Evolutionary conservation across 1,139 yeast species (phyloP).

Genomic region (Diutina neorugosa): DNA sequence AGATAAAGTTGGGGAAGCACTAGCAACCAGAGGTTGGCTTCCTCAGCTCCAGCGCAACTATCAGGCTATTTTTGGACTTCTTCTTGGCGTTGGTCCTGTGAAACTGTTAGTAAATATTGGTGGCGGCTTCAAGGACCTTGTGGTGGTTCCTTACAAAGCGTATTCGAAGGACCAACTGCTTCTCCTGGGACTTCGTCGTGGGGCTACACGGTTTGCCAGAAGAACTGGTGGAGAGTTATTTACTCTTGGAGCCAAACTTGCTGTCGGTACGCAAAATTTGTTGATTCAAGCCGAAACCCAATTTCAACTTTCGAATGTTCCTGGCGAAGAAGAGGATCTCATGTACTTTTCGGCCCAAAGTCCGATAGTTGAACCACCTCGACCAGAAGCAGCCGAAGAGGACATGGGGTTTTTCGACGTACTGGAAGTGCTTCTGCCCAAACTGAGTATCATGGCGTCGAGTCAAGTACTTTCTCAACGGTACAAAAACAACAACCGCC

Average conservation of each 20-base stretch:
- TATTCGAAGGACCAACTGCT: conserved; percentile 63
- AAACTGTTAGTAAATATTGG: conserved; percentile 70
- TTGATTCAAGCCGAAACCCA: conserved; percentile 14
- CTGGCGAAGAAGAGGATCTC: neutral
- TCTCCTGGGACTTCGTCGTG: conserved; percentile 62
- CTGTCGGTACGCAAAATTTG: conserved; percentile 79
- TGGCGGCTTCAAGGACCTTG: conserved; percentile 61
- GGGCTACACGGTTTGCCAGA: conserved; percentile 65
- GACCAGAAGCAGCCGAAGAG: neutral
- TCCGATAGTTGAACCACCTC: neutral
- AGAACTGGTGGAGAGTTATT: conserved; percentile 74
- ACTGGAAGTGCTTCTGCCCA: neutral
- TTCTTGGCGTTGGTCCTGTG: conserved; percentile 78
- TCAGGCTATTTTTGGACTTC: conserved; percentile 25
- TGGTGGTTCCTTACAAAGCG: conserved; percentile 64
- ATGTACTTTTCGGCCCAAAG: neutral
- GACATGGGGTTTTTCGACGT: neutral
- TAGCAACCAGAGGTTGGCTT: conserved; percentile 22
- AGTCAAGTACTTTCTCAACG: neutral
- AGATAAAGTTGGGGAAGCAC: conserved; percentile 38
- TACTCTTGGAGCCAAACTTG: conserved; percentile 73
- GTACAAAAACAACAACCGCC: neutral
- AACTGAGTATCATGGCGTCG: conserved; percentile 2
- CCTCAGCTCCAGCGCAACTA: conserved; percentile 2
- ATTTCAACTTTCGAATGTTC: neutral